phyloP scores from a whole-genome alignment of 352 stramenopile species.

The Blastocystis sp. region DNA sequence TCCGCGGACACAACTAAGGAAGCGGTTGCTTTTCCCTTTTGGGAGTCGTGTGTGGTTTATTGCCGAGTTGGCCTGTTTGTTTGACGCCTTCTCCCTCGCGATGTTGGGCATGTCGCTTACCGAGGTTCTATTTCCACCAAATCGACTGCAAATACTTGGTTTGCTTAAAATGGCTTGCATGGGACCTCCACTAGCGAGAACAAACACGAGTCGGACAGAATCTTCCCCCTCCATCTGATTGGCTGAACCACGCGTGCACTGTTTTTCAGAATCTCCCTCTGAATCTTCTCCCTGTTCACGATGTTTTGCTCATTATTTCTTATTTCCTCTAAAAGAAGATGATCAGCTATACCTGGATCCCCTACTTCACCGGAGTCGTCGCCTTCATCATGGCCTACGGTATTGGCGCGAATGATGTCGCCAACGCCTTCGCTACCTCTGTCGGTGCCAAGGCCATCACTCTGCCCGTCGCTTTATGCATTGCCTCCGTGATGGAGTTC shows the following conservation, averaged over 20 bases:
- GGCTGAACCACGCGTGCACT: not conserved
- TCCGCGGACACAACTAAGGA: conserved; percentile 25
- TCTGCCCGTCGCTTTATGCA: conserved; percentile 77
- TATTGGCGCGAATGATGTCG: conserved; percentile 78
- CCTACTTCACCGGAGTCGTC: conserved; percentile 53
- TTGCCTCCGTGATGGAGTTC: conserved; percentile 79
- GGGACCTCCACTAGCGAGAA: too few relatives aligned
- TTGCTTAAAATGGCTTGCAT: too few relatives aligned
- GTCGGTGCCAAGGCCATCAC: conserved; percentile 79
- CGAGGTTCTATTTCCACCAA: too few relatives aligned
- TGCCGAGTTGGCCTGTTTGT: not conserved
- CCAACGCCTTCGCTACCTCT: conserved; percentile 80
- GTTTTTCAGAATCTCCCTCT: conserved; percentile 8
- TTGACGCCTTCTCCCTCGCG: not conserved
- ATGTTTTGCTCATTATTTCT: conserved; percentile 32
- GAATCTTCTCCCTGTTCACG: conserved; percentile 27
- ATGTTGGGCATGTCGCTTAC: too few relatives aligned
- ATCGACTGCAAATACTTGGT: too few relatives aligned
- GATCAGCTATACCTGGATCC: conserved; percentile 61
- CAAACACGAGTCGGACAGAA: not conserved
- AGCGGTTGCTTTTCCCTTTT: not conserved
- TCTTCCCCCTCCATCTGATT: not conserved
- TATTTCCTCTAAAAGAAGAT: conserved; percentile 8
- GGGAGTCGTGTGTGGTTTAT: not conserved
- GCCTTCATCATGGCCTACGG: conserved; percentile 63